Evolutionary conservation across 2,329 filamentous ascomycete genomes (phyloP), one percentile per base, ranked within the genome.

Genomic region (Pseudogymnoascus pannorum): DNA sequence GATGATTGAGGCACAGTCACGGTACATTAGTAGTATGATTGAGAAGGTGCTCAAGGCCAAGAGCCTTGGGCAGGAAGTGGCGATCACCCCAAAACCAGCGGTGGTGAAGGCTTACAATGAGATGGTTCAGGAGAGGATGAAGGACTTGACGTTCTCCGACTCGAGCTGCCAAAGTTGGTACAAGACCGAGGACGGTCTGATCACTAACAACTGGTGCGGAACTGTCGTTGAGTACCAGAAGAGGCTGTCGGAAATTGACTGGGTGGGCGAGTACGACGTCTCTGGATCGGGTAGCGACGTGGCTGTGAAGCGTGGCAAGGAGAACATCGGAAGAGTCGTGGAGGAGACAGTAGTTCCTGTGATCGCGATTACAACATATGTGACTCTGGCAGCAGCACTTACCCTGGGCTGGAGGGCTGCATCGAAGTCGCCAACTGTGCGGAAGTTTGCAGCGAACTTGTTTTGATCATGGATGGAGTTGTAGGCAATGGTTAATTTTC

Each of bases 1-100:
- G n/a, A 85, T 84, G 81, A 83, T 85, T 63, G 82, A 85, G 67
- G 77, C 81, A 2, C 82, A 85, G 66, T 76, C 74, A 2, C 75
- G 78, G 2, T 85, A 84, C 66, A 76, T 85, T 61, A 80, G 77
- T 62, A 73, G 73, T 0, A 65, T 85, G 35, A 76, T 85, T 54
- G 67, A 68, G 0, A 74, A 78, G 5, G 75, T 86, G 1, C 73
- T 83, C 1, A 70, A 73, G 6, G 80, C 80, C 0, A 71, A 76
- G 11, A 65, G 68, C 14, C 63, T 70, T 1, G 76, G 78, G 7
- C 63, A 72, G n/a, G 69, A 70, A 0, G 69, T 85, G 2, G 71
- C 73, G 0, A 69, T 86, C 0, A 69, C 72, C n/a, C 81, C 81
- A 0, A 78, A 76, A 38, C 60, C 70, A 0, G 64, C 69, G 0